Base-by-base conservation (phyloP, 768 basidiomycete species). In the Glaciozyma martinii region DNA sequence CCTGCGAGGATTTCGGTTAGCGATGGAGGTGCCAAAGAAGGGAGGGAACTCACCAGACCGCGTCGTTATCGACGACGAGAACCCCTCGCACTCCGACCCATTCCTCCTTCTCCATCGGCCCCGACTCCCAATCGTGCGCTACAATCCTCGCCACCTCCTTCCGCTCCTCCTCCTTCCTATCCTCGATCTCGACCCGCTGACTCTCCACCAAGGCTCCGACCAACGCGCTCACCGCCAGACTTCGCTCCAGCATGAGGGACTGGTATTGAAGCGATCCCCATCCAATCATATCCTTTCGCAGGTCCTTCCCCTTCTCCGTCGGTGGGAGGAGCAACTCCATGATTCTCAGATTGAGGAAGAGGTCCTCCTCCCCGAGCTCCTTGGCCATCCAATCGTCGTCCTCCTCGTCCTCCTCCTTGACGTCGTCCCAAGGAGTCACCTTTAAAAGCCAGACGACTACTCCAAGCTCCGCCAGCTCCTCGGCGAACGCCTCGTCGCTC, bases 251-350 rank as follows among this genome's bases (percentile, higher is more conserved):
- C 70, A 71, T 71, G 23, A 71, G 43, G 18, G 52, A 56, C 37
- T 71, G 66, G 42, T 68, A 71, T 3, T 66, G 65, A 32, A 71
- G 54, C 4, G 71, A 64, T 3, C 71, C 71, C 71, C 67, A 68
- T 5, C 61, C 64, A 19, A 71, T 55, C 30, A 66, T 33, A 16
- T 50, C 53, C 25, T 62, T 42, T 25, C 37, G 65, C 19, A 58
- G n/a, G 13, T 33, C 21, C 8, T 13, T 25, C 21, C 23, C 19
- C 37, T 40, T 5, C 16, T 50, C 42, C 18, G 50, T 33, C 1
- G 62, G 13, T 0, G 71, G 64, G n/a, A 71, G 62, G 56, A 71
- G 59, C 30, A 71, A 60, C 33, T 71, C 71, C 60, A 71, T 65
- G 21, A 66, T 58, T 15, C 67, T 62, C 21, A 71, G 62, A 40